Evolutionary conservation across 2,329 filamentous ascomycete genomes (phyloP), one percentile per base, ranked within the genome.

Genomic region (Hymenoscyphus scutula): DNA sequence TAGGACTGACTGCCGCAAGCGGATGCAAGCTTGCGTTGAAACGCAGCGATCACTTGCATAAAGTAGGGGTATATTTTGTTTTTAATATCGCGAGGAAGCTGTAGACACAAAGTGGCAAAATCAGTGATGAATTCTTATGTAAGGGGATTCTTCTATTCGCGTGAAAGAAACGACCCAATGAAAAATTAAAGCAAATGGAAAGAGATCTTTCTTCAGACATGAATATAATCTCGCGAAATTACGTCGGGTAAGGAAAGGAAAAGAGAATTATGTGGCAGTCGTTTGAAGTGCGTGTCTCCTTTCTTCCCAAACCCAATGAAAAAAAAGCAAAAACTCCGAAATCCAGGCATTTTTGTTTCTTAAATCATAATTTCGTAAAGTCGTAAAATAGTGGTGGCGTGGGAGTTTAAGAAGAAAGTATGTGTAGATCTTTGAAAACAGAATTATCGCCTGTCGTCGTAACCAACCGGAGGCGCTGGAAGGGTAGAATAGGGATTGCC

Each of bases 401-500:
- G 27, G 6, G 29, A 6, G 19, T 25, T 11, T 25, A 29, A 53
- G 17, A 53, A 56, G 32, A 34, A 37, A 29, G 29, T 37, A 23
- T 32, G n/a, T 56, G 11, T 19, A 32, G 13, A 3, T n/a, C n/a
- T 19, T 5, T 1, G 10, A n/a, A 32, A 13, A n/a, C 25, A 34
- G 11, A 17, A 58, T 23, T 65, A 64, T 66, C 62, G 56, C 38
- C 62, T 56, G 56, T 65, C 62, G 55, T 67, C 64, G 60, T 65
- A 72, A 34, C 72, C 72, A 58, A 74, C 68, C 45, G 73, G 73
- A 59, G 73, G 73, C 48, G 73, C 68, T 25, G 73, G 72, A 53
- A 73, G 67, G 60, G 45, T 69, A 57, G 73, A 74, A 64, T 81
- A 81, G 17, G 79, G 79, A 68, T 80, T 80, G 53, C 72, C 76